Base-by-base conservation (phyloP, 176 grass and related monocot genomes). In the Oryza glumipatula region DNA sequence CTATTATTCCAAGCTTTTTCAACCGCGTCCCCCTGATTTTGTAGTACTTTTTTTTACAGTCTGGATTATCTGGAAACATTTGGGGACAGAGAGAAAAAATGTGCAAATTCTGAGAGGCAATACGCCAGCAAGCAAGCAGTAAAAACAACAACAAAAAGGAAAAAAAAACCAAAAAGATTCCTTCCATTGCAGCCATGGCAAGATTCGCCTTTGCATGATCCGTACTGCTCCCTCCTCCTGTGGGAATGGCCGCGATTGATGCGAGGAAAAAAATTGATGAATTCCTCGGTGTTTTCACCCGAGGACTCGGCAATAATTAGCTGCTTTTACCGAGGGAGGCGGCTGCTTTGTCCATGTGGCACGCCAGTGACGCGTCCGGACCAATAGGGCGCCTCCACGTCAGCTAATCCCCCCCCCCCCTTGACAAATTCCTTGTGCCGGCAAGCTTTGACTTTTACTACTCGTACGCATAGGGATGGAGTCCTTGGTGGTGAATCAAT, bases 301-400 rank as follows among this genome's bases (percentile, higher is more conserved):
- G 68, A 63, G 68, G 82, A 33, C 30, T 35, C 4, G 68, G 32
- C 61, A 63, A 68, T 86, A 90, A 86, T 83, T 79, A 74, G 79
- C 47, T 33, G 44, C 58, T 78, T 78, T 86, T 86, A 79, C 84
- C 79, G 60, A 90, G 88, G 78, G 73, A 38, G 6, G 2, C 30
- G 78, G 77, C 58, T n/a, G 77, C 58, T n/a, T 15, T 74, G 3
- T 12, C 83, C 73, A 82, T 11, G 75, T 90, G 88, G 84, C 83
- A 61, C 83, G 39, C 76, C 41, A 16, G 56, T 94, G 89, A 94
- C 89, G 92, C 83, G 89, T 89, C 78, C 4, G 2, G 12, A 0
- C 92, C 92, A 94, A 92, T 94, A 39, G 52, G 21, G 24, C 3
- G 17, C n/a, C 15, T n/a, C 89, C 92, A 80, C 92, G 89, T 85